Percentiles rank a stretch among this genome's conserved stretches.
These are phyloP conservation scores for Yamadazyma tumulicola DNA, from an alignment of 805 yeast species.

Conservation along the genomic window DNA sequence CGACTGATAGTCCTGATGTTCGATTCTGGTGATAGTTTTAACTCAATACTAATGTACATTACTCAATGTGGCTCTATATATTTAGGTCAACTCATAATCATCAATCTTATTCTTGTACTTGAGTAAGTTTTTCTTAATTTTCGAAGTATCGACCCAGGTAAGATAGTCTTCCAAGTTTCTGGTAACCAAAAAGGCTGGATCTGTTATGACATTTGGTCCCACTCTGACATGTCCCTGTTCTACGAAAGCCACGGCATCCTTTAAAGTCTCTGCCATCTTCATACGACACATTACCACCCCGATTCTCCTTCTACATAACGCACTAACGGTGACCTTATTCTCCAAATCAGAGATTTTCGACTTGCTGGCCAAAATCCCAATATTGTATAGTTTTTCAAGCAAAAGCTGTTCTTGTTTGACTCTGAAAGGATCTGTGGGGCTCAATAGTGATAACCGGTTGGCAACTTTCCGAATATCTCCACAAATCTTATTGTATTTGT, in stretches of 20 bases:
- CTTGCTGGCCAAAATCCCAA: conserved; percentile 87
- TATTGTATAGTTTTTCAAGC: conserved; percentile 78
- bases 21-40: too few relatives aligned
- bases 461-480: conserved; percentile 90
- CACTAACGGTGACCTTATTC: conserved; percentile 87
- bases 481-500: conserved; percentile 87
- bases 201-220: conserved; percentile 94
- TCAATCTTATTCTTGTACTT: conserved; percentile 75
- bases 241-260: conserved; percentile 85
- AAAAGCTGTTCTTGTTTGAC: conserved; percentile 83
- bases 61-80: not conserved
- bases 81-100: conserved; percentile 46
- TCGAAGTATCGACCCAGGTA: conserved; percentile 96
- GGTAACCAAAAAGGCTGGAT: conserved; percentile 91
- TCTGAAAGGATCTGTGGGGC: conserved; percentile 84
- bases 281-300: conserved; percentile 93
- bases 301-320: conserved; percentile 85
- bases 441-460: conserved; percentile 76
- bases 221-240: conserved; percentile 98
- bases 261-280: conserved; percentile 86
- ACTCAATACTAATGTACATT: conserved; percentile 3
- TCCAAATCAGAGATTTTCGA: conserved; percentile 90
- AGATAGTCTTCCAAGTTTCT: conserved; percentile 93
- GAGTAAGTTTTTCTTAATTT: conserved; percentile 85
- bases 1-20: too few relatives aligned